Evolutionary conservation across 2,329 filamentous ascomycete genomes (phyloP).

Genomic region (Talaromyces sp.): DNA sequence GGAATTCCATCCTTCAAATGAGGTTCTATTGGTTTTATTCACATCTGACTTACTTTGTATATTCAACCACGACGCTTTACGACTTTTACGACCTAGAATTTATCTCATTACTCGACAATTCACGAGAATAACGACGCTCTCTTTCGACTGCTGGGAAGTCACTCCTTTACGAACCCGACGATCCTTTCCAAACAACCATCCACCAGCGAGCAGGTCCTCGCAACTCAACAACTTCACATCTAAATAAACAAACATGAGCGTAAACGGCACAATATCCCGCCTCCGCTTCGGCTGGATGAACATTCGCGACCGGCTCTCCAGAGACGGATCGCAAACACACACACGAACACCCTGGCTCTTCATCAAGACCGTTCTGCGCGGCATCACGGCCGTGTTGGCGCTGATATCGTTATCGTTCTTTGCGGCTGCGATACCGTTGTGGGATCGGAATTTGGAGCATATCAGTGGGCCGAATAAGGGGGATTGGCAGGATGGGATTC

Average conservation of each 20-base stretch:
- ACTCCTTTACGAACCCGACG: neutral
- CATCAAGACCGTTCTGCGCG: constrained; percentile 26
- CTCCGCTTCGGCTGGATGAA: constrained; percentile 17
- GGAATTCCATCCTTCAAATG: neutral
- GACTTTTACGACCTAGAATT: neutral
- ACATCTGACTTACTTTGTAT: neutral
- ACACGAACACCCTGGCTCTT: constrained; percentile 13
- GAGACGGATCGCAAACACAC: constrained; percentile 4
- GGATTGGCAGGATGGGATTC: constrained; percentile 35
- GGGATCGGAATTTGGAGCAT: constrained; percentile 32
- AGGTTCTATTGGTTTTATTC: neutral
- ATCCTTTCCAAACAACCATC: neutral
- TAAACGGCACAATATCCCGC: constrained; percentile 7
- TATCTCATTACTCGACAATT: neutral
- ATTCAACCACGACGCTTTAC: neutral
- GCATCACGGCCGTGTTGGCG: constrained; percentile 24
- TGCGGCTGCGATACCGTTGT: constrained; percentile 28
- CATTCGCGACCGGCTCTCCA: constrained; percentile 11
- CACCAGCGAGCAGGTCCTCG: neutral
- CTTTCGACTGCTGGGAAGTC: neutral
- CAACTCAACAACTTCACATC: neutral
- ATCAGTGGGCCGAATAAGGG: constrained; percentile 26
- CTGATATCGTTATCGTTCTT: constrained; percentile 31
- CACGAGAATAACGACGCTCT: neutral
- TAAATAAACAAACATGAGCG: neutral